Evolutionary conservation across 208 protist species (phyloP).

Genomic region (Sergeia podlipaevii): DNA sequence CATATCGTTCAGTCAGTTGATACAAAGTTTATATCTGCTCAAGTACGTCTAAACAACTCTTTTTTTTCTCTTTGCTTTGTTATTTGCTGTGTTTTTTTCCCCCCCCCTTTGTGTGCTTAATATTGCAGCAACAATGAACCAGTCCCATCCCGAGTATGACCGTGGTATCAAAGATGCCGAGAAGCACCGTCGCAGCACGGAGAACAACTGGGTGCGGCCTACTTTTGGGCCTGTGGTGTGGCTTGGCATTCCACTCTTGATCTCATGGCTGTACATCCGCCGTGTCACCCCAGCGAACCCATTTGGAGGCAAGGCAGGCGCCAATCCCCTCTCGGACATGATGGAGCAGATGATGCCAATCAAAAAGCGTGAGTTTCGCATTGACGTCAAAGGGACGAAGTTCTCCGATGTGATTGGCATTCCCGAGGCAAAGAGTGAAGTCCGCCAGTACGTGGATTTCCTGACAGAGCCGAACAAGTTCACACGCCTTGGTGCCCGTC

Average conservation of each 20-base stretch:
- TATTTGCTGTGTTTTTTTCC: constrained; percentile 3
- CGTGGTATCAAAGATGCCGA: constrained; percentile 68
- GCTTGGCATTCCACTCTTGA: constrained; percentile 61
- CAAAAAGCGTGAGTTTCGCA: constrained; percentile 82
- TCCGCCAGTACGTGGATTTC: constrained; percentile 97
- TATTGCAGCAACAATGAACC: neutral
- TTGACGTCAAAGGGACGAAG: constrained; percentile 80
- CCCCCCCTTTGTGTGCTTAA: neutral
- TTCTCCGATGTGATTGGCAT: constrained; percentile 96
- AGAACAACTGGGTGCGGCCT: constrained; percentile 80
- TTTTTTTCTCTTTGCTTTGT: constrained; percentile 6
- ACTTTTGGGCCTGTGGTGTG: constrained; percentile 71
- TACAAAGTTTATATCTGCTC: constrained; percentile 5
- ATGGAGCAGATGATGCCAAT: constrained; percentile 90
- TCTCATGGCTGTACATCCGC: constrained; percentile 53
- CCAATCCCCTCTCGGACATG: constrained; percentile 68
- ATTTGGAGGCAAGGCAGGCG: constrained; percentile 1
- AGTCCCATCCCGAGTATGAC: constrained; percentile 35
- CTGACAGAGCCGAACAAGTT: constrained; percentile 96
- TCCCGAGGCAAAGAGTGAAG: constrained; percentile 96
- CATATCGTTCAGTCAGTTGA: too few relatives aligned
- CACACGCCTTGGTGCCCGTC: constrained; percentile 93
- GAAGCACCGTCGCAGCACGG: constrained; percentile 56
- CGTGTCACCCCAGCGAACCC: constrained; percentile 26
- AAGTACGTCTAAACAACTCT: constrained; percentile 8